These are phyloP conservation scores for Pseudomicrostroma phylloplanum DNA, from an alignment of 1,284 basidiomycete species.

Conservation along the genomic window DNA sequence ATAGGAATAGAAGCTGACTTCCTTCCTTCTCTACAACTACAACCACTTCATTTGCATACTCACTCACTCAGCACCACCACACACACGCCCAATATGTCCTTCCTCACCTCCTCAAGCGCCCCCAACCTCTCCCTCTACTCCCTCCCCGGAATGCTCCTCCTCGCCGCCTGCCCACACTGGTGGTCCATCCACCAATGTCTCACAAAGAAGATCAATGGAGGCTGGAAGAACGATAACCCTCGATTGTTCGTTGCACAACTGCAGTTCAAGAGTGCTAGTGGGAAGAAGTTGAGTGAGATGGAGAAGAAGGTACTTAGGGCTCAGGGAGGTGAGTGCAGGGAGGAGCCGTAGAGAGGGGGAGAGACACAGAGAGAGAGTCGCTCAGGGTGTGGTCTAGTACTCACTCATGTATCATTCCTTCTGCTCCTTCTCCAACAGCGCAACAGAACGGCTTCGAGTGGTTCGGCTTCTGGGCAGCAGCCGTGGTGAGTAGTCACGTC, in stretches of 20 bases:
- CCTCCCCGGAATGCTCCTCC: constrained; percentile 16
- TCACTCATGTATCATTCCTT: too few relatives aligned
- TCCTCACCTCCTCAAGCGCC: constrained; percentile 2
- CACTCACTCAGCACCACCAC: too few relatives aligned
- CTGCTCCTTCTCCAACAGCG: background rate
- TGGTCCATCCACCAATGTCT: constrained; percentile 36
- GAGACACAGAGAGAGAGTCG: too few relatives aligned
- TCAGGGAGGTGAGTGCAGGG: constrained; percentile 12
- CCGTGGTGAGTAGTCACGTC: constrained; percentile 9
- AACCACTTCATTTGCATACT: too few relatives aligned
- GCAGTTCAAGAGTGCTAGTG: constrained; percentile 20
- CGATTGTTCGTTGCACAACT: constrained; percentile 26
- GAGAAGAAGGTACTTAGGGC: constrained; percentile 33
- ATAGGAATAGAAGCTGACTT: too few relatives aligned
- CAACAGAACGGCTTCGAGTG: constrained; percentile 19
- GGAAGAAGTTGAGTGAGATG: constrained; percentile 20
- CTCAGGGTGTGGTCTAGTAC: too few relatives aligned
- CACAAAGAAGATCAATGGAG: constrained; percentile 30
- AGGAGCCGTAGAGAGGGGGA: too few relatives aligned
- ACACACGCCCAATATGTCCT: too few relatives aligned
- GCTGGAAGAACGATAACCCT: constrained; percentile 41
- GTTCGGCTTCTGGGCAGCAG: constrained; percentile 16
- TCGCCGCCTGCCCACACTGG: constrained; percentile 35
- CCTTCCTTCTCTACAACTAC: too few relatives aligned
- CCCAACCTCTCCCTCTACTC: constrained; percentile 23